Percentiles rank a stretch among this genome's conserved stretches.
These are phyloP conservation scores for Aspergillus ochraceus DNA, from an alignment of 2,329 filamentous ascomycete genomes.

Conservation along the genomic window DNA sequence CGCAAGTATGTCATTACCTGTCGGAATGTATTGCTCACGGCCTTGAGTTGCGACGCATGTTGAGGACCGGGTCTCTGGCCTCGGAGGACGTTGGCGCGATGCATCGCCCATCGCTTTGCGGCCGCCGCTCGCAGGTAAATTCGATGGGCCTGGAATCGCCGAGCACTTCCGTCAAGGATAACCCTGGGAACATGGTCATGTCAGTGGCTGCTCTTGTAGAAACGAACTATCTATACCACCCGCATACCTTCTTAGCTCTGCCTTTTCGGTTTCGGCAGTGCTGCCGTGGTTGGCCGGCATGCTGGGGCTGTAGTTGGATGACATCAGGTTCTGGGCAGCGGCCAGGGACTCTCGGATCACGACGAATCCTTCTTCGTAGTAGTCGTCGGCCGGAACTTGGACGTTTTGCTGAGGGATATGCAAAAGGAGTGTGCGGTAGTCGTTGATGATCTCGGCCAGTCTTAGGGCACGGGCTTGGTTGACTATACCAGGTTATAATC, in stretches of 20 bases:
- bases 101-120: constrained; percentile 59
- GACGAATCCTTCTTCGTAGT: constrained; percentile 59
- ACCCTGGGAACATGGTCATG: constrained; percentile 46
- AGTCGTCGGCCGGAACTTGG: constrained; percentile 54
- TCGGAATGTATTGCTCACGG: constrained; percentile 49
- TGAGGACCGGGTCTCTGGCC: constrained; percentile 50
- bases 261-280: constrained; percentile 56
- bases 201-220: not conserved
- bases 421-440: constrained; percentile 62
- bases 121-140: constrained; percentile 60
- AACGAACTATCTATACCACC: not conserved
- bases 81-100: constrained; percentile 52
- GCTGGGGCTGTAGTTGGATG: constrained; percentile 52
- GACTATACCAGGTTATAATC: constrained; percentile 43
- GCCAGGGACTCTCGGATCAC: constrained; percentile 57
- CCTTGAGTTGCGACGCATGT: constrained; percentile 51
- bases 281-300: constrained; percentile 42
- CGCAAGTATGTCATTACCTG: constrained; percentile 40
- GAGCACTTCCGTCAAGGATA: constrained; percentile 59
- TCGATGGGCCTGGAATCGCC: constrained; percentile 62
- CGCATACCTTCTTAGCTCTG: constrained; percentile 55
- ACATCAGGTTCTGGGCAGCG: constrained; percentile 57
- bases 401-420: constrained; percentile 58
- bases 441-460: constrained; percentile 63
- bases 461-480: constrained; percentile 65